Conservation (phyloP, 2,329 filamentous ascomycete species). For the Aphanoascus verrucosus region DNA sequence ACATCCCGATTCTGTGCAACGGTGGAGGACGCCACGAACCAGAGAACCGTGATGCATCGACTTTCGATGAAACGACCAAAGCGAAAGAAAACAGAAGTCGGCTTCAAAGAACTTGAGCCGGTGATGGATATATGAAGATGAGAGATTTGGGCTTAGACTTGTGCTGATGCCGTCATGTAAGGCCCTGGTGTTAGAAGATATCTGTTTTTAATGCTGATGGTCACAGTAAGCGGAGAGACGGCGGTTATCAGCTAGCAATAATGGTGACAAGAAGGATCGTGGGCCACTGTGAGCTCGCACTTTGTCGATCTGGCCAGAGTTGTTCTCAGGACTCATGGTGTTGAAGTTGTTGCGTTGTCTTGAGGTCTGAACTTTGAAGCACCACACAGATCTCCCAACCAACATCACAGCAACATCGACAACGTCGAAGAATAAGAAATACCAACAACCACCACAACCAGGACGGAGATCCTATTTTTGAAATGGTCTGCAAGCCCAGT, state of each 20-base stretch:
- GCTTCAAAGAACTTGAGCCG: background rate
- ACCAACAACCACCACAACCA: background rate
- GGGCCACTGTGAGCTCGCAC: background rate
- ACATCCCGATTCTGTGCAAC: slow-evolving; percentile 10
- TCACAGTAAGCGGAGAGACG: background rate
- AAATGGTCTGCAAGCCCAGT: background rate
- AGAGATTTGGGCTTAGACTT: no score
- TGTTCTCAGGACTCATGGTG: no score
- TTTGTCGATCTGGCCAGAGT: background rate
- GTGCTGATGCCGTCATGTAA: no score
- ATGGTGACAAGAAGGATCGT: background rate
- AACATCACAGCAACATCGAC: no score
- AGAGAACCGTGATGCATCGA: background rate
- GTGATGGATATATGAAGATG: no score
- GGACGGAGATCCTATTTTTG: background rate
- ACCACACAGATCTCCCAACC: background rate
- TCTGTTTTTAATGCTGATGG: no score
- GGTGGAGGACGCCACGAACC: slow-evolving; percentile 4
- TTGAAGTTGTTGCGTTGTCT: background rate
- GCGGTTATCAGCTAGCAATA: background rate
- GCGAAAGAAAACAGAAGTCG: background rate
- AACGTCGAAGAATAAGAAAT: background rate
- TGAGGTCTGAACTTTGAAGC: background rate
- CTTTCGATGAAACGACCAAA: background rate
- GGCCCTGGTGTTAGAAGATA: no score